Evolutionary conservation across 2,329 filamentous ascomycete species (phyloP), one percentile per base, ranked within the genome.

Genomic region (Tricladium varicosporioides): DNA sequence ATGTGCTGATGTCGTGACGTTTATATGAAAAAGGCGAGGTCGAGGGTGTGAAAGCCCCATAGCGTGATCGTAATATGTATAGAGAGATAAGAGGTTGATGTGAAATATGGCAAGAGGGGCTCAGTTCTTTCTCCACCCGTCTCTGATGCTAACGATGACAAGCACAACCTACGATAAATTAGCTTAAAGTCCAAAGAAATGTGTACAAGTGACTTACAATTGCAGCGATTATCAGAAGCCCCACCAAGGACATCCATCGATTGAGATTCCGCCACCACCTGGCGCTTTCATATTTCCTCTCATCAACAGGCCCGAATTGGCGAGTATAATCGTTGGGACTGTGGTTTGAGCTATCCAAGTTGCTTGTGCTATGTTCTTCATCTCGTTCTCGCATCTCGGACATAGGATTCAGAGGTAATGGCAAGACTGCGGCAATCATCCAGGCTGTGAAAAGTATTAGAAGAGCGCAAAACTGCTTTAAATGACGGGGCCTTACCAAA

Each of bases 361-460:
- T 64, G 36, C 60, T 65, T 68, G 72, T 61, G 67, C 72, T 60
- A 61, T 67, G 33, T 48, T 54, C 56, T 32, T 31, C 32, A 65
- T 71, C 61, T 54, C 63, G 71, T 67, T 86, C 78, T 42, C 78
- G 74, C 71, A 84, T 81, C 15, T 80, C 74, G 1, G 73, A 65
- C 16, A 76, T 73, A 8, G 85, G 81, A 54, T 80, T 79, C 1
- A 76, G 75, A 9, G 89, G 89, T 5, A 95, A 73, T 1, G 89
- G 89, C 11, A 94, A 76, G 53, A 92, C 79, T 1, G 90, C 83
- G 1, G 87, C 91, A 61, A 91, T 77, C 75, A 93, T 89, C 91
- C 91, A 95, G 54, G 87, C 88, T 87, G 64, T 56, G 47, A 3
- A 16, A 18, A 49, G 53, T 27, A 43, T 63, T 54, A 61, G 56